Evolutionary conservation across 2,329 filamentous ascomycete species (phyloP).

Genomic region (Cercospora sesami): DNA sequence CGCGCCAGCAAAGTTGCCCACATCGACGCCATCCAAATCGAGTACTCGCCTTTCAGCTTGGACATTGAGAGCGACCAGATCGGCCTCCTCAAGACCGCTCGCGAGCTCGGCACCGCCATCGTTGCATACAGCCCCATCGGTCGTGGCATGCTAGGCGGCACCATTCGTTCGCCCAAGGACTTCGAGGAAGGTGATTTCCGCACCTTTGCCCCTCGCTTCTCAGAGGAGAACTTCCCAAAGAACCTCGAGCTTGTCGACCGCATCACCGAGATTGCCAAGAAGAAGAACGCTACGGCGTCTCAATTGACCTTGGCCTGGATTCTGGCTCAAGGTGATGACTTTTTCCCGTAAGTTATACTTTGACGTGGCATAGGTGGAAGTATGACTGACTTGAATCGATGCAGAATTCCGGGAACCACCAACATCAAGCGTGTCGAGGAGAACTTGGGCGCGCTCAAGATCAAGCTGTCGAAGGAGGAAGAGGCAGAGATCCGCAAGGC

Average conservation of each 20-base stretch:
- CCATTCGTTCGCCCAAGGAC: slow-evolving; percentile 49
- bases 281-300: slow-evolving; percentile 56
- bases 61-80: slow-evolving; percentile 58
- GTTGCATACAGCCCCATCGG: slow-evolving; percentile 63
- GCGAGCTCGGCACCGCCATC: slow-evolving; percentile 59
- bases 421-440: slow-evolving; percentile 49
- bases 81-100: slow-evolving; percentile 54
- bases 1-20: slow-evolving; percentile 54
- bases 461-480: slow-evolving; percentile 42
- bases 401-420: slow-evolving; percentile 52
- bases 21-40: slow-evolving; percentile 55
- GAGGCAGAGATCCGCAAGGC: slow-evolving; percentile 42
- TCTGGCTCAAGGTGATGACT: slow-evolving; percentile 56
- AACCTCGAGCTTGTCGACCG: slow-evolving; percentile 57
- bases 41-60: slow-evolving; percentile 53
- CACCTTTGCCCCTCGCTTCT: slow-evolving; percentile 50
- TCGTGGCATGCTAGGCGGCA: slow-evolving; percentile 58
- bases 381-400: background rate
- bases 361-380: too few species aligned
- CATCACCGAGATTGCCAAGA: slow-evolving; percentile 52
- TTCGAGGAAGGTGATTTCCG: slow-evolving; percentile 54
- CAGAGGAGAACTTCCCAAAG: slow-evolving; percentile 55
- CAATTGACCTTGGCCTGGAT: slow-evolving; percentile 66
- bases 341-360: slow-evolving; percentile 58
- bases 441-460: slow-evolving; percentile 43